These are phyloP conservation scores for Stipa capillata DNA, from an alignment of 176 grass and related monocot genomes.

Conservation along the genomic window DNA sequence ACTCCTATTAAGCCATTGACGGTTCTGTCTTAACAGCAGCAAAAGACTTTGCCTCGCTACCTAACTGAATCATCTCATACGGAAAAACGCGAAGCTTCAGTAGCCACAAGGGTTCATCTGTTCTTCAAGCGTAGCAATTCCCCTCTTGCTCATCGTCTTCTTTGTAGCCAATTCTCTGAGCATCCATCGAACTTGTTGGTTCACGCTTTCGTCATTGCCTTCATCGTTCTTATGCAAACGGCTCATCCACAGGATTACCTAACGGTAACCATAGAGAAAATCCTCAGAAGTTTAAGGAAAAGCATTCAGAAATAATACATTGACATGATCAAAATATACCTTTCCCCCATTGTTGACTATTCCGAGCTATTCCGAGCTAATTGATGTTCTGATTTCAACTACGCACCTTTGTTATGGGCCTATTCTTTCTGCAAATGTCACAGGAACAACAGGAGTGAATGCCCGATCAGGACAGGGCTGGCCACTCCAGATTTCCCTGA, in stretches of 20 bases:
- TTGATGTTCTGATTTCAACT: neutral
- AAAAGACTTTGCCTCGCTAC: too few relatives aligned
- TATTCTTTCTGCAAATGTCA: neutral
- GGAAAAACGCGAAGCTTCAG: too few relatives aligned
- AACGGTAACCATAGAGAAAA: neutral
- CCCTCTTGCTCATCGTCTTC: too few relatives aligned
- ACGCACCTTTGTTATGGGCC: neutral
- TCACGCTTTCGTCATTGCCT: too few relatives aligned
- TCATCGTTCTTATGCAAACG: neutral
- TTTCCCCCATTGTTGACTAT: neutral
- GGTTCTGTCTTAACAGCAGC: too few relatives aligned
- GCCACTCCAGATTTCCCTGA: neutral
- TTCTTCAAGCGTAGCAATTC: too few relatives aligned
- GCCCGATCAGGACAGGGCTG: neutral
- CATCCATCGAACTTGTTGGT: too few relatives aligned
- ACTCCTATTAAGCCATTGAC: too few relatives aligned
- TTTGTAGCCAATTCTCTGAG: too few relatives aligned
- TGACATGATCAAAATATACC: neutral
- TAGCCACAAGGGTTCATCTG: too few relatives aligned
- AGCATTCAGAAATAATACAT: neutral
- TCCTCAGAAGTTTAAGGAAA: neutral
- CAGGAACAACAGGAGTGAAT: neutral
- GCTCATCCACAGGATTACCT: neutral
- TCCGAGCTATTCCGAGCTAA: neutral
- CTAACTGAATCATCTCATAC: too few relatives aligned